Evolutionary conservation across 2,329 filamentous ascomycete species (phyloP), one percentile per base, ranked within the genome.

Genomic region (Exophiala sp.): DNA sequence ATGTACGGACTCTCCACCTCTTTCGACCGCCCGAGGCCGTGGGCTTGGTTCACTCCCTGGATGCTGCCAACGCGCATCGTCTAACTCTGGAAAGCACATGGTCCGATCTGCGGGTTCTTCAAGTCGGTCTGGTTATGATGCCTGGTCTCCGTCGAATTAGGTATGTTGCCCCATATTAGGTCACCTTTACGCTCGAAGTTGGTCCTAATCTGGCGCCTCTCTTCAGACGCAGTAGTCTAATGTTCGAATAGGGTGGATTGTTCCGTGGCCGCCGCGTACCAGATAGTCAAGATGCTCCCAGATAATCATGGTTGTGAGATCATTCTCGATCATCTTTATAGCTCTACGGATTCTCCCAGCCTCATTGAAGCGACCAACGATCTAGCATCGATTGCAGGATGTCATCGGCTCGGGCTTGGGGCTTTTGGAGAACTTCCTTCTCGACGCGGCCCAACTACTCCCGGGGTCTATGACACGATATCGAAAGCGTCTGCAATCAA

Each of bases 91-190:
- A 44, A 10, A 13, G 42, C 16, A 23, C 14, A 16, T 24, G 32
- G 27, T 35, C 18, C 9, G 49, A 53, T 18, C 42, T 58, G 4
- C 34, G 23, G 22, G 41, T 24, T 10, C 18, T 58, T 8, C 40
- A 48, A 13, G 19, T 51, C 3, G 23, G 30, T 34, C 30, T 58
- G 19, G 46, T 47, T 7, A 40, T 50, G n/a, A 56, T 58, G 55
- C 44, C 42, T 49, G 46, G 44, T 16, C 50, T 58, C 18, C 55
- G 41, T 13, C 46, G 50, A 9, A 49, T 58, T 23, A 46, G 48
- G 52, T 55, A 55, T 39, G 50, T 43, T 8, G 19, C n/a, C 24
- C 14, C 18, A 21, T 22, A 1, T 21, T 8, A 21, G 5, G 13
- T 21, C 4, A n/a, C 35, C 30, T 34, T 34, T 9, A 1, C 10